Base-by-base conservation (phyloP, 495 filamentous ascomycete species). In the Talaromyces ruber region DNA sequence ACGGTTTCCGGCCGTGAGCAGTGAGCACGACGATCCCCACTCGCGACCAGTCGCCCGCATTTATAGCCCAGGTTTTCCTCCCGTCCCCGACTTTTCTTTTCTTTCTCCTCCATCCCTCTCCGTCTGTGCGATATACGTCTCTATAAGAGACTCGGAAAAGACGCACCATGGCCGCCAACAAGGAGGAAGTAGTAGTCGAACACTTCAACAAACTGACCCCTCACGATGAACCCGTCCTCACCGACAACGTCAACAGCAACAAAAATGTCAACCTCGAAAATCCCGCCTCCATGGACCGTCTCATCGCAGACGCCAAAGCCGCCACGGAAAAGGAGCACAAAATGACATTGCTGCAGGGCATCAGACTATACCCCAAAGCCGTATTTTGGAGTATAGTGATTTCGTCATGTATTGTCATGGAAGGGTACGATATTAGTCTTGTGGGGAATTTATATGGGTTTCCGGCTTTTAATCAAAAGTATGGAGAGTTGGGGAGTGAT, bases 381-480 rank as follows among this genome's bases (percentile, higher is more conserved):
- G 77, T 84, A 14, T 69, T 67, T 14, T 85, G 81, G 81, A 81
- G 77, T 61, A 63, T 84, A 37, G 63, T 84, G 14, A 78, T 84
- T 60, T 83, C 81, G 0, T 79, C 80, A 0, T 75, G 74, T 45
- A 81, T 85, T 65, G 76, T 71, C 61, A 85, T 85, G 82, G 81
- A 84, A 70, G 82, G 81, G 16, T 85, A 83, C 72, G 82, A 84
- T 66, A 73, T 82, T 54, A 75, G 72, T 66, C 68, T 85, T 62
- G 74, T 84, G 62, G 77, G 75, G 68, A 81, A 79, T 58, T 79
- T 81, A 52, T 81, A 80, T 62, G 79, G 67, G 3, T 79, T 79
- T 62, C 63, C 62, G 2, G 70, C 74, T 66, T 92, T 91, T 77
- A 88, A 87, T 66, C 71, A 71, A 63, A 89, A 88, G 64, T 92